Evolutionary conservation across 1,139 yeast species (phyloP).

Genomic region (Ogataea hybrid): DNA sequence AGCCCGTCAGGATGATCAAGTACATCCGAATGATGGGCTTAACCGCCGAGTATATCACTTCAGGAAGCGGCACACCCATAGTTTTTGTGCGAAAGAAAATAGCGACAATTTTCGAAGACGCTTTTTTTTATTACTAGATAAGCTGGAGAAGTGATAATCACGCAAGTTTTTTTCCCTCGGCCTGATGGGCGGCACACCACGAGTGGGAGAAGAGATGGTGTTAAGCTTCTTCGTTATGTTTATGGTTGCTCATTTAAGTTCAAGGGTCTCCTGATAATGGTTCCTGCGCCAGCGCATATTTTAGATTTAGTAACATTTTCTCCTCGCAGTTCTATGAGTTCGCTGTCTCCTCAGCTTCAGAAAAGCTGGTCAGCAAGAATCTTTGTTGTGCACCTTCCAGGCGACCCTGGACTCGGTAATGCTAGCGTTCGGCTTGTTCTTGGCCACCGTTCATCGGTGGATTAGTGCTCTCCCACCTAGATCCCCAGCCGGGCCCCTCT

Average conservation of each 20-base stretch:
- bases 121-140: background rate
- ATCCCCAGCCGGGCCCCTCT: background rate
- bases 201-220: background rate
- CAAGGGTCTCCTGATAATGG: no score
- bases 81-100: background rate
- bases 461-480: background rate
- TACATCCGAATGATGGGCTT: conserved; percentile 62
- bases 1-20: conserved; percentile 53
- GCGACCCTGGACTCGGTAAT: background rate
- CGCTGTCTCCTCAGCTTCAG: no score
- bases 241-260: no score
- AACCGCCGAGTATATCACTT: conserved; percentile 51
- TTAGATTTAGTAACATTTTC: no score
- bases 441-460: background rate
- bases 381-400: background rate
- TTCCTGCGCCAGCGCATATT: no score
- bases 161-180: background rate
- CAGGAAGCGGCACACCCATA: conserved; percentile 37
- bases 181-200: background rate
- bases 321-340: no score
- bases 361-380: background rate
- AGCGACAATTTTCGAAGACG: background rate
- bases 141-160: background rate
- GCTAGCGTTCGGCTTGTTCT: background rate
- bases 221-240: no score